Conservation (phyloP, 2,329 filamentous ascomycete species). For the Chaetothyriales sp. region DNA sequence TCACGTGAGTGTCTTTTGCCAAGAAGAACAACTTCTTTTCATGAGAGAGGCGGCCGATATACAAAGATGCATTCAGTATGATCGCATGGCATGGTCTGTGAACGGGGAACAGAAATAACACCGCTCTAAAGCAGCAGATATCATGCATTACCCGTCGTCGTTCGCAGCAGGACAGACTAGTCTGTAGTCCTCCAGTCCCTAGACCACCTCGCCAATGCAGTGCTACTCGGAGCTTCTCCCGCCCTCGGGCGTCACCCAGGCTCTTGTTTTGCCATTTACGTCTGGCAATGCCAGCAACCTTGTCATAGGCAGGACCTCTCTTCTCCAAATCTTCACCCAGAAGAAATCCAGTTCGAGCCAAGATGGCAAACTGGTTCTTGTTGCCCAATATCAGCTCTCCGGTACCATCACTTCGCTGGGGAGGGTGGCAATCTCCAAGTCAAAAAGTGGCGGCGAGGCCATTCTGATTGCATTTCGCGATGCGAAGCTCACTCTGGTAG, state of each 20-base stretch:
- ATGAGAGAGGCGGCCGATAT: too few relatives aligned
- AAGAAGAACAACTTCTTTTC: background rate
- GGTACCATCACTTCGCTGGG: slow-evolving; percentile 75
- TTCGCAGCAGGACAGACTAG: background rate
- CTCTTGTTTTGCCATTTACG: slow-evolving; percentile 64
- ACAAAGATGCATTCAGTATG: too few relatives aligned
- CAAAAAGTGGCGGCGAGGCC: slow-evolving; percentile 68
- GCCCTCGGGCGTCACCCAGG: slow-evolving; percentile 86
- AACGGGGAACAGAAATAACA: background rate
- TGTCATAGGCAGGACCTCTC: slow-evolving; percentile 78
- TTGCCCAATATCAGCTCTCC: slow-evolving; percentile 70
- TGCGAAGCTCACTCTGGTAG: slow-evolving; percentile 81
- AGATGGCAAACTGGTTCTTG: slow-evolving; percentile 65
- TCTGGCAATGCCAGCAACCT: slow-evolving; percentile 68
- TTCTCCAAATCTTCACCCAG: slow-evolving; percentile 79
- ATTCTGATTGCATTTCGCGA: slow-evolving; percentile 75
- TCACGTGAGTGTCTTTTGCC: background rate
- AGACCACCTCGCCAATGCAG: slow-evolving; percentile 52
- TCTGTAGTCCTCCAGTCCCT: background rate
- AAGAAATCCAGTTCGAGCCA: slow-evolving; percentile 42
- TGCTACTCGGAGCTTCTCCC: slow-evolving; percentile 93
- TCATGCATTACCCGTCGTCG: background rate
- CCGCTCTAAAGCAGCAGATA: background rate
- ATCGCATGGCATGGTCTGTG: background rate
- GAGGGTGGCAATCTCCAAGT: slow-evolving; percentile 57